These are phyloP conservation scores for Lumnitzera littorea DNA, from an alignment of 345 rosid genomes.

Conservation along the genomic window DNA sequence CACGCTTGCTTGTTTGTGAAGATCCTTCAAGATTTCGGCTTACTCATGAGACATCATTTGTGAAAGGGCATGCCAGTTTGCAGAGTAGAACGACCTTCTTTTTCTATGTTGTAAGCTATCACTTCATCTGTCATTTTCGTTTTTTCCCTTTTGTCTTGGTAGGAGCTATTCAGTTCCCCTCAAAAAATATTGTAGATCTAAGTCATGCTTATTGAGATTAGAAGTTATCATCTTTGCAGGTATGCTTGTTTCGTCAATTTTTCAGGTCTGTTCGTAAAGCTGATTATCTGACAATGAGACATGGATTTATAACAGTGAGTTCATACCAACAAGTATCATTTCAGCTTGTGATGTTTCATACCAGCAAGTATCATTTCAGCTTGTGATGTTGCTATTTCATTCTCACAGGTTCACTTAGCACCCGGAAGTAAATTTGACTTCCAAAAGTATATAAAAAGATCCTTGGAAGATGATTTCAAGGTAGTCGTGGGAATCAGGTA, in stretches of 20 bases:
- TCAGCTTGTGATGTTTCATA: neutral
- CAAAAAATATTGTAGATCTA: neutral
- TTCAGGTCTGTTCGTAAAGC: conserved; percentile 64
- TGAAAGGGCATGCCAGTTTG: conserved; percentile 50
- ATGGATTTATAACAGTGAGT: conserved; percentile 78
- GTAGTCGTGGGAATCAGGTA: conserved; percentile 93
- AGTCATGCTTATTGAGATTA: neutral
- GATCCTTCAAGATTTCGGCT: conserved; percentile 84
- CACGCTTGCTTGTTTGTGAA: conserved; percentile 12
- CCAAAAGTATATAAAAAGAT: conserved; percentile 81
- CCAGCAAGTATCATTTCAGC: neutral
- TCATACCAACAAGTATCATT: neutral
- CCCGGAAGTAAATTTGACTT: conserved; percentile 84
- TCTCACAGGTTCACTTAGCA: conserved; percentile 73
- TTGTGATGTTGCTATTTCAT: conserved; percentile 3
- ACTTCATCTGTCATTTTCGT: neutral
- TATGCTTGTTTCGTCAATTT: conserved; percentile 82
- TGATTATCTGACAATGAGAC: conserved; percentile 84
- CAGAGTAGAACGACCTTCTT: conserved; percentile 46
- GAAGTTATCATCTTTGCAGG: conserved; percentile 27
- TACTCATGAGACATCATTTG: conserved; percentile 91
- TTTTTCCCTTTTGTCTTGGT: neutral
- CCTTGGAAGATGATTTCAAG: conserved; percentile 94
- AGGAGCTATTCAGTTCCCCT: neutral
- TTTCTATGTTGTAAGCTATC: conserved; percentile 54